These are phyloP conservation scores for Sechiopsis laciniata DNA, from an alignment of 306 rosid genomes.

Conservation along the genomic window DNA sequence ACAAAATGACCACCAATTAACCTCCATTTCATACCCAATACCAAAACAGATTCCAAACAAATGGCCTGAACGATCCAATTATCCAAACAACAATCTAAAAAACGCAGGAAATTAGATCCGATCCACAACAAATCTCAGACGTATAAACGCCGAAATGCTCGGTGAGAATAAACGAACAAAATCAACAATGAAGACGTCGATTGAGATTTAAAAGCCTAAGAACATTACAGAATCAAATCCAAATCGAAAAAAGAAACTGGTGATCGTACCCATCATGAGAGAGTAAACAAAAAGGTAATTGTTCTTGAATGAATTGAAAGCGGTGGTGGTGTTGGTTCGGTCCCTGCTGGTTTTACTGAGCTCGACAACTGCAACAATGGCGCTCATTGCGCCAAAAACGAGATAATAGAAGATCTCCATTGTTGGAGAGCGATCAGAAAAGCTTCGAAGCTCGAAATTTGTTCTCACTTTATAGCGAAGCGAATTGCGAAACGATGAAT, in stretches of 20 bases:
- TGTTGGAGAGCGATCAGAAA: neutral
- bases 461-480: neutral
- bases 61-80: neutral
- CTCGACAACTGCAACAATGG: constrained; percentile 69
- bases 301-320: constrained; percentile 85
- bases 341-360: constrained; percentile 75
- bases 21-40: neutral
- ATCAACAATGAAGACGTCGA: neutral
- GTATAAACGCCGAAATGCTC: neutral
- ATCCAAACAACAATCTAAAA: neutral
- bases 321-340: constrained; percentile 56
- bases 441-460: neutral
- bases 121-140: neutral
- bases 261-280: constrained; percentile 80
- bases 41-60: neutral
- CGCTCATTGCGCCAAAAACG: constrained; percentile 61
- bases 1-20: neutral
- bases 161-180: neutral
- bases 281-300: constrained; percentile 86
- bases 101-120: neutral
- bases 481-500: neutral
- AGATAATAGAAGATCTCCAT: constrained; percentile 76
- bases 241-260: constrained; percentile 10
- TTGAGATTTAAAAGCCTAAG: neutral
- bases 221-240: constrained; percentile 34